Percentiles rank a stretch among this genome's conserved stretches.
These are phyloP conservation scores for Anaeromyces robustus DNA, from an alignment of 192 early-diverging fungal genomes.

Conservation along the genomic window DNA sequence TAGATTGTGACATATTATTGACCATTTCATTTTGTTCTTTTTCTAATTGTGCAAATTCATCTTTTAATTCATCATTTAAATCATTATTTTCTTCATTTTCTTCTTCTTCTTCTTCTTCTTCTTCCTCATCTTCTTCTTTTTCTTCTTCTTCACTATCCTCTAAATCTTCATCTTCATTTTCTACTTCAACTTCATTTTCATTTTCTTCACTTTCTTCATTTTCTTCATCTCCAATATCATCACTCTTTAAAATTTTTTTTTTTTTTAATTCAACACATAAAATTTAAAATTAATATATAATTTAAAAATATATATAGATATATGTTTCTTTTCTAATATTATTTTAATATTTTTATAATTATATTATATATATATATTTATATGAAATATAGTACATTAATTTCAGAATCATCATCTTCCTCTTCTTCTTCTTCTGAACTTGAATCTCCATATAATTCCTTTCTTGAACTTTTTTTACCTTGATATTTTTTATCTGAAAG, in stretches of 20 bases:
- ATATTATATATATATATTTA: too few species aligned
- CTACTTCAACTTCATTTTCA: slow-evolving; percentile 8
- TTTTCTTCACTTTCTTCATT: slow-evolving; percentile 16
- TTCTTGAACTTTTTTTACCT: not conserved
- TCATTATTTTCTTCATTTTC: not conserved
- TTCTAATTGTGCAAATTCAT: slow-evolving; percentile 2
- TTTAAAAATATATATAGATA: too few species aligned
- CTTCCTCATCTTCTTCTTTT: slow-evolving; percentile 4
- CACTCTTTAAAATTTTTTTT: too few species aligned
- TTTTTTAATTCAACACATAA: too few species aligned
- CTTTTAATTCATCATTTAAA: slow-evolving; percentile 16
- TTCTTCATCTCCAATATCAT: slow-evolving; percentile 9
- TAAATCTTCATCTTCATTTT: slow-evolving; percentile 7
- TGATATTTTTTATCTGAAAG: not conserved
- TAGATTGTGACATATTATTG: slow-evolving; percentile 54
- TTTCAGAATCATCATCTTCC: not conserved
- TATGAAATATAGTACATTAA: not conserved
- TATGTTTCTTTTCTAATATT: too few species aligned
- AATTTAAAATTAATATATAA: too few species aligned
- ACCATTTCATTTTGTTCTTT: slow-evolving; percentile 38
- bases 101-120: not conserved
- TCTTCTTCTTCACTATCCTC: slow-evolving; percentile 11
- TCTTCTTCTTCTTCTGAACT: not conserved
- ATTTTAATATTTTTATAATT: too few species aligned
- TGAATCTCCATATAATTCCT: not conserved